phyloP scores from a whole-genome alignment of 208 protist genomes.

The Acanthamoeba royreba region DNA sequence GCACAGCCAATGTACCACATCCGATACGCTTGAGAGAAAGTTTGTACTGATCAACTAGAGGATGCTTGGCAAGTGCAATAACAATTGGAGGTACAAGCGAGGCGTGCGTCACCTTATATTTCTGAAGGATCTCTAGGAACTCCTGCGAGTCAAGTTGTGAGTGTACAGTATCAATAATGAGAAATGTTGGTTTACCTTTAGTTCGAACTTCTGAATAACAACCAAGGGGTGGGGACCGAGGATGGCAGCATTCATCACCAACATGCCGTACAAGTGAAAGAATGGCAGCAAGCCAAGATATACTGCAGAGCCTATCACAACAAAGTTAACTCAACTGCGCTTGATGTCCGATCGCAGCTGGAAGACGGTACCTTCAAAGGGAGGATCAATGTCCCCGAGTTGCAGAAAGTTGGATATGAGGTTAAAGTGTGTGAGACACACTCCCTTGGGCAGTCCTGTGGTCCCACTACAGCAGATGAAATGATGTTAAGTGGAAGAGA shows the following conservation, averaged over 20 bases:
- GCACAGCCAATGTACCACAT: conserved; percentile 56
- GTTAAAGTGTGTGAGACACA: conserved; percentile 90
- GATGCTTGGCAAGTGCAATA: conserved; percentile 78
- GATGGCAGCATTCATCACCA: conserved; percentile 63
- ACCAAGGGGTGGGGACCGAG: conserved; percentile 64
- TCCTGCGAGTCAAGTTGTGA: neutral
- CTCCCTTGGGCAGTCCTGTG: conserved; percentile 90
- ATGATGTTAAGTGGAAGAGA: neutral
- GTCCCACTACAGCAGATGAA: conserved; percentile 70
- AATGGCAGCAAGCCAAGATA: conserved; percentile 70
- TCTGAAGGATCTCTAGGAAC: neutral
- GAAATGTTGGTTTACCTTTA: neutral
- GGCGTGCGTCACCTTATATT: conserved; percentile 70
- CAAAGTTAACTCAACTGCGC: no score
- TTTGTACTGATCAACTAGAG: conserved; percentile 71
- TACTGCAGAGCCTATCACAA: conserved; percentile 51
- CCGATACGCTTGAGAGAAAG: conserved; percentile 38
- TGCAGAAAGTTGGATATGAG: conserved; percentile 86
- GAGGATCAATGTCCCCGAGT: neutral
- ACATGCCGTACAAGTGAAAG: conserved; percentile 86
- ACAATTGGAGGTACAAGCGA: conserved; percentile 84
- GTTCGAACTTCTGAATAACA: conserved; percentile 74
- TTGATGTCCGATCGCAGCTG: no score
- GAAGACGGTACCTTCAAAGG: neutral
- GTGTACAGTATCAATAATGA: neutral